phyloP scores from a whole-genome alignment of 1,284 basidiomycete genomes.

The Porogramme epimiltina region DNA sequence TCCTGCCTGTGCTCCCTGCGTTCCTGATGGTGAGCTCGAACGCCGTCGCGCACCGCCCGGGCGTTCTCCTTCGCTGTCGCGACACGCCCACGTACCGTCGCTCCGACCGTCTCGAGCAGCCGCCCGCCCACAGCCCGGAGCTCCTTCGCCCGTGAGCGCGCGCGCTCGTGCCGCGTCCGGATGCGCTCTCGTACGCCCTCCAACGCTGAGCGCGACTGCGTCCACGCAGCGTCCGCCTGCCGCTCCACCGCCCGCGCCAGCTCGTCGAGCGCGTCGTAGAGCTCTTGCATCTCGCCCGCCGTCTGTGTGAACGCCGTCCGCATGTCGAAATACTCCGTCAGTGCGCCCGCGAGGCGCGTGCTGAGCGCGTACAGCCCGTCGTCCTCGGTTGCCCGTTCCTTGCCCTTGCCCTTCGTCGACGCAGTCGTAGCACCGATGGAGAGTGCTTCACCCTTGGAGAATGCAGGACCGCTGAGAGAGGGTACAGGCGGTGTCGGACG shows the following conservation, averaged over 20 bases:
- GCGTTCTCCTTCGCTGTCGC: slow-evolving; percentile 52
- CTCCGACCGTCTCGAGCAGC: slow-evolving; percentile 36
- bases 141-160: slow-evolving; percentile 57
- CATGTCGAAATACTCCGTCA: slow-evolving; percentile 54
- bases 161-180: slow-evolving; percentile 53
- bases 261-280: slow-evolving; percentile 62
- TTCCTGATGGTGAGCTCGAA: slow-evolving; percentile 20
- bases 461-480: slow-evolving; percentile 22
- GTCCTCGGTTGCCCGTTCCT: slow-evolving; percentile 19
- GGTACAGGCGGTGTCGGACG: slow-evolving; percentile 36
- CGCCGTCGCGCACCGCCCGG: slow-evolving; percentile 37
- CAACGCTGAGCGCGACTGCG: slow-evolving; percentile 49
- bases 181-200: slow-evolving; percentile 50
- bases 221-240: slow-evolving; percentile 35
- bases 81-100: slow-evolving; percentile 38
- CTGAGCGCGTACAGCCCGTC: slow-evolving; percentile 41
- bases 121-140: slow-evolving; percentile 48
- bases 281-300: slow-evolving; percentile 55
- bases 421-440: slow-evolving; percentile 22
- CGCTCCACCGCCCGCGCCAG: slow-evolving; percentile 50
- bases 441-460: slow-evolving; percentile 31
- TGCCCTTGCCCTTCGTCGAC: slow-evolving; percentile 24
- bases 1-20: slow-evolving; percentile 13
- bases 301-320: slow-evolving; percentile 44
- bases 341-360: slow-evolving; percentile 45